These are phyloP conservation scores for Hymenoscyphus albidus DNA, from an alignment of 2,329 filamentous ascomycete species.

Conservation along the genomic window DNA sequence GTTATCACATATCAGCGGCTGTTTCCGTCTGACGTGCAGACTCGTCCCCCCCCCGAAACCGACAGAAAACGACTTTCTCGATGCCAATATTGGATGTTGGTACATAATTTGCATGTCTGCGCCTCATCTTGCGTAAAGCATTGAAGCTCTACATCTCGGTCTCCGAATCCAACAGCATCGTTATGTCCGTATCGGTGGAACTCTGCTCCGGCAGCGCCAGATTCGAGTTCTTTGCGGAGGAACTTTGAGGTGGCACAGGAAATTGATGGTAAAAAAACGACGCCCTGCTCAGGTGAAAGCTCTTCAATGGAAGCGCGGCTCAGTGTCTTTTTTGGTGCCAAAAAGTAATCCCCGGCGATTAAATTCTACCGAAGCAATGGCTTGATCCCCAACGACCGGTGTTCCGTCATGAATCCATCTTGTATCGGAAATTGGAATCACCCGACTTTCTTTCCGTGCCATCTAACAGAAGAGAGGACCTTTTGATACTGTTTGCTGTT, in stretches of 20 bases:
- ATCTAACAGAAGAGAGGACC: neutral
- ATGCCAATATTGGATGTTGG: neutral
- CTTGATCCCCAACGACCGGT: neutral
- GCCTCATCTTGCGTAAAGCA: neutral
- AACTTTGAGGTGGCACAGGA: too few species aligned
- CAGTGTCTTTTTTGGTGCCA: neutral
- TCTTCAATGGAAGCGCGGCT: neutral
- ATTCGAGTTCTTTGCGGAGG: neutral
- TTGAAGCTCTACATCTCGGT: neutral
- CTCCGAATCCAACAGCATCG: neutral
- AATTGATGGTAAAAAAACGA: neutral
- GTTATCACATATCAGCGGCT: too few species aligned
- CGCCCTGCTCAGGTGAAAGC: neutral
- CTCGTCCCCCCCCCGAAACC: too few species aligned
- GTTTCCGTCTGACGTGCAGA: too few species aligned
- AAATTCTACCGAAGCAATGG: neutral
- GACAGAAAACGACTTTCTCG: neutral
- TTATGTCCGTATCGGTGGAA: neutral
- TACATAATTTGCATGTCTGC: neutral
- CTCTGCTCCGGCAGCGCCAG: neutral
- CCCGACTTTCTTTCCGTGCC: neutral
- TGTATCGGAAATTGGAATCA: neutral
- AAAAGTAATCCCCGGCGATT: neutral
- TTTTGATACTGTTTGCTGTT: neutral
- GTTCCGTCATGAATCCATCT: neutral